Evolutionary conservation across 306 rosid species (phyloP), one percentile per base, ranked within the genome.

Genomic region (Astragalus membranaceus): DNA sequence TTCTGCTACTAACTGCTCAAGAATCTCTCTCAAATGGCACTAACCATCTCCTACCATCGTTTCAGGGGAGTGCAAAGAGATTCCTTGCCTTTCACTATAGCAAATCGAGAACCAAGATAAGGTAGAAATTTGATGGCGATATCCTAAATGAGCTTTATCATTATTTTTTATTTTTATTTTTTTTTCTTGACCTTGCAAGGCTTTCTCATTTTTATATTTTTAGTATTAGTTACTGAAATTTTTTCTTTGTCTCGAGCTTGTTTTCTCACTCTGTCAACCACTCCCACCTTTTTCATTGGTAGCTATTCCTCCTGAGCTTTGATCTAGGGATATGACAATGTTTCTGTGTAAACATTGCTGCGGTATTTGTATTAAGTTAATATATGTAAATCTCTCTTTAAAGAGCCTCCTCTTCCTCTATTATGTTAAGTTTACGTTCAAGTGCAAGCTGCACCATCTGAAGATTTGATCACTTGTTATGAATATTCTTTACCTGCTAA

Each of bases 141-240:
- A 84, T 90, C 94, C 85, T 67, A 12, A 10, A 59, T 84, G 96
- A 90, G 94, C 96, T 90, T 67, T 0, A 26, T 1, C 10, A 11
- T 10, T 0, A 0, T 3, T 0, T 4, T 9, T 0, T 11, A 26
- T 5, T 37, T 52, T 10, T 0, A 10, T 5, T 0, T 33, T n/a
- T n/a, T 39, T 87, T 90, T 90, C 94, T 90, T 90, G 94, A 90
- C 82, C 94, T 90, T 90, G 96, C 94, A 90, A 84, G 96, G 5
- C 96, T 88, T 87, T 81, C 43, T 35, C 0, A 0, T 4, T 23
- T 3, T 46, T 70, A 0, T 0, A 0, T 8, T 5, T 0, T 4
- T 1, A 1, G 7, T 1, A 2, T 10, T 0, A 0, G 2, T 0
- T 0, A 0, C 0, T 0, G 43, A 0, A 6, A 2, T 14, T 17